Percentiles rank a stretch among this genome's conserved stretches.
These are phyloP conservation scores for Leccinum truebloodii DNA, from an alignment of 768 basidiomycete genomes.

Conservation along the genomic window DNA sequence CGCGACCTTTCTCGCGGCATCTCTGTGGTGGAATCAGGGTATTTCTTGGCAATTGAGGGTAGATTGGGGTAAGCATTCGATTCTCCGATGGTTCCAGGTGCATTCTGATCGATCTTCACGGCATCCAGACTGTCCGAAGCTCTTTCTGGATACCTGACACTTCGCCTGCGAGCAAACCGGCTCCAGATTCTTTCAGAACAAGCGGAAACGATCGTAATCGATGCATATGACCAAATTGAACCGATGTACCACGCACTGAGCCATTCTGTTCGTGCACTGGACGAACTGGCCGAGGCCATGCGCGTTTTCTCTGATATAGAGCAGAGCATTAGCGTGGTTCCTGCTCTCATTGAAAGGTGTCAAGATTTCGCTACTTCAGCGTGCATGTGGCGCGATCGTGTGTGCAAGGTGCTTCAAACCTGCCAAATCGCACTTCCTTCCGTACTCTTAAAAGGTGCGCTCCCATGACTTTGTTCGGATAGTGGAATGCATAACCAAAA, in stretches of 20 bases:
- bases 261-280: slow-evolving; percentile 32
- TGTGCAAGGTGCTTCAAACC: slow-evolving; percentile 25
- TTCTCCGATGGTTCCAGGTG: not conserved
- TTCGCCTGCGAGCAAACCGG: slow-evolving; percentile 20
- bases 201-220: slow-evolving; percentile 22
- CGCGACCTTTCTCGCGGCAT: slow-evolving; percentile 82
- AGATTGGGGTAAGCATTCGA: slow-evolving; percentile 58
- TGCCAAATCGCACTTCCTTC: slow-evolving; percentile 26
- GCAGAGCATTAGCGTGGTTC: slow-evolving; percentile 16
- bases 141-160: slow-evolving; percentile 16
- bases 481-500: not conserved
- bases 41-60: slow-evolving; percentile 62
- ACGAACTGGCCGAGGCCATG: slow-evolving; percentile 40
- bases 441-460: slow-evolving; percentile 41
- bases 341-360: slow-evolving; percentile 31
- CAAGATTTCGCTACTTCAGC: slow-evolving; percentile 27
- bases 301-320: slow-evolving; percentile 35
- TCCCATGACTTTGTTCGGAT: not conserved
- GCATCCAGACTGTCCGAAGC: slow-evolving; percentile 19
- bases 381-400: slow-evolving; percentile 27
- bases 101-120: not conserved
- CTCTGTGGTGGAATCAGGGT: slow-evolving; percentile 76
- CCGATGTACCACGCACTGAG: slow-evolving; percentile 21
- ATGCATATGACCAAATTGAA: slow-evolving; percentile 14
- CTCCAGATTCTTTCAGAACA: slow-evolving; percentile 24